Conservation (phyloP, 2,329 filamentous ascomycete genomes). For the Pseudogymnoascus sp. region DNA sequence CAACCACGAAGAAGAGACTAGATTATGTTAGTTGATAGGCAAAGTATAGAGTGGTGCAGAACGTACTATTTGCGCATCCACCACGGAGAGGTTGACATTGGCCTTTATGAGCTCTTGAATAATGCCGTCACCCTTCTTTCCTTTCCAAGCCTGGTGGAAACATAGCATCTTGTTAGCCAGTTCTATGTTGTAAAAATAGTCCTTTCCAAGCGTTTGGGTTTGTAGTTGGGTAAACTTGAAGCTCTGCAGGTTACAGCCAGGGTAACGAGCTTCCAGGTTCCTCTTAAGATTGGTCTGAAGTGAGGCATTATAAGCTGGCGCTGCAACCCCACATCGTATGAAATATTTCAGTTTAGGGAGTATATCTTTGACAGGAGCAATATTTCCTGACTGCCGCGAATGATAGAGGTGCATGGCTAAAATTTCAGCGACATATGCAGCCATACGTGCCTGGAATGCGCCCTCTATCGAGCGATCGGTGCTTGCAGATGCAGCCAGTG, state of each 20-base stretch:
- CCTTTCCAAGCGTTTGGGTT: conserved; percentile 58
- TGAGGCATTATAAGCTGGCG: conserved; percentile 80
- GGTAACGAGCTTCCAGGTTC: conserved; percentile 76
- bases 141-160: conserved; percentile 73
- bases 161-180: conserved; percentile 69
- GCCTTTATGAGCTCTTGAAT: conserved; percentile 75
- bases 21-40: conserved; percentile 23
- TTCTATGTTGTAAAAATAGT: conserved; percentile 79
- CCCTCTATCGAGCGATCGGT: conserved; percentile 39
- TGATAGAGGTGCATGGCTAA: conserved; percentile 88
- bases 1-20: conserved; percentile 79
- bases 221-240: conserved; percentile 72
- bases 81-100: conserved; percentile 83
- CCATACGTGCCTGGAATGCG: conserved; percentile 62
- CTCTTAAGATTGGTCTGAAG: conserved; percentile 77
- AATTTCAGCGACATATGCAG: conserved; percentile 78
- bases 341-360: conserved; percentile 74
- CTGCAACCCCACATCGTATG: conserved; percentile 66
- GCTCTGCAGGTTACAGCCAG: conserved; percentile 63
- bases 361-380: conserved; percentile 61
- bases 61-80: conserved; percentile 82
- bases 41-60: not conserved
- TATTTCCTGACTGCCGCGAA: conserved; percentile 67
- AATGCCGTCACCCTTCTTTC: conserved; percentile 65
- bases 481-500: conserved; percentile 46